Evolutionary conservation across 148 eudicot genomes (phyloP), one percentile per base, ranked within the genome.

Genomic region (Dysphania ambrosioides): DNA sequence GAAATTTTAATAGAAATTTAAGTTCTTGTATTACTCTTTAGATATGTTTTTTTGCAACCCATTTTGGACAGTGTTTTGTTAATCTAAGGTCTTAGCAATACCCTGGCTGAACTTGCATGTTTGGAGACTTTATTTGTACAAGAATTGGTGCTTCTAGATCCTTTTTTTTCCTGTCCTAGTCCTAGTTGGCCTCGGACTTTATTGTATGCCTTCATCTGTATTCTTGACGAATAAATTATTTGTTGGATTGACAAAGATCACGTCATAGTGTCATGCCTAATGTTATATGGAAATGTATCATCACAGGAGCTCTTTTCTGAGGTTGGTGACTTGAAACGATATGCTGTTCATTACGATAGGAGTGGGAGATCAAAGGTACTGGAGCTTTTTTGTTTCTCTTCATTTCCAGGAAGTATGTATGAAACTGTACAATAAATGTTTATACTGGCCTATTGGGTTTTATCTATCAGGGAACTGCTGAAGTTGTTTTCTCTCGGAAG

Each of bases 321-420:
- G 77, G 88, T 86, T 68, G 97, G 97, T 79, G 97, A 90, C 62
- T 51, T 92, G 78, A 92, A 92, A 72, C 86, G 90, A 12, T 85
- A 77, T 66, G 67, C 82, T 15, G 76, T 92, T 55, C 92, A 92
- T 72, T 93, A 93, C 79, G 93, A 91, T 72, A 82, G 80, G 77
- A 90, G 93, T 58, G 95, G 97, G 41, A 83, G 97, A 81, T 88
- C 97, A 64, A 92, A 90, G 95, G 97, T 92, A 88, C 56, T 21
- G 10, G 26, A 24, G 16, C 27, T n/a, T 53, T n/a, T 27, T 38
- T 68, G 35, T 31, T 41, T 69, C 32, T 64, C 30, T 6, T 19
- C 29, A 27, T 47, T 2, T 57, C 27, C 8, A 2, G 32, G 23
- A 41, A 47, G 15, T 47, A 21, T 58, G 30, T 35, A 34, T 2